Base-by-base conservation (phyloP, 495 filamentous ascomycete genomes). In the Acidiella bohemica region DNA sequence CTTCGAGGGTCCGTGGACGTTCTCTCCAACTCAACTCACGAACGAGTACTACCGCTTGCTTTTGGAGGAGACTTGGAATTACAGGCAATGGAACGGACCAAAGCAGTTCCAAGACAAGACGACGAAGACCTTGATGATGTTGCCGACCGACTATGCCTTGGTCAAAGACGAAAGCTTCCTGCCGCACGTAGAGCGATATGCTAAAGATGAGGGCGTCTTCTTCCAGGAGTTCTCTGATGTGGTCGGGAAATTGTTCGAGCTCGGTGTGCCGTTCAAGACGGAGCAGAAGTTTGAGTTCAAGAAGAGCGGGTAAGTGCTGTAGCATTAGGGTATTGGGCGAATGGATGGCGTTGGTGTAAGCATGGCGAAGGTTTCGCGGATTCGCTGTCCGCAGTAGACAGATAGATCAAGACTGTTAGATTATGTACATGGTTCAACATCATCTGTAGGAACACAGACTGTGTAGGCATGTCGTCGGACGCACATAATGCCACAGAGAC, bases 41-140 rank as follows among this genome's bases (percentile, higher is more conserved):
- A 97, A 97, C 66, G 90, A 95, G 56, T 97, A 78, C 68, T 97
- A 75, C 75, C 75, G 73, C 45, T 73, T 95, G 3, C 72, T 97
- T 30, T 50, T 92, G 26, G 74, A 83, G 16, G 85, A 94, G 76
- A 92, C 92, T 70, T 97, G 90, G 90, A 61, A 70, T 52, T 78
- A 70, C 66, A 76, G 73, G 66, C 93, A 93, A 76, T 96, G 90
- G 90, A 75, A 88, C 57, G 90, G 90, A 14, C 85, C 86, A 25
- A 69, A 68, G 55, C 72, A 93, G 71, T 87, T 73, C 60, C 72
- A 86, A 61, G 90, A 97, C 65, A 76, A 78, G 62, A 69, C 64
- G 55, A 85, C 76, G 51, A 82, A 85, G 70, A 71, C 71, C 33
- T 65, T 97, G 51, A 97, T 97, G 90, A 97, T 97, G 90, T 66